These are phyloP conservation scores for Pythium oligandrum DNA, from an alignment of 352 stramenopile genomes.

Conservation along the genomic window DNA sequence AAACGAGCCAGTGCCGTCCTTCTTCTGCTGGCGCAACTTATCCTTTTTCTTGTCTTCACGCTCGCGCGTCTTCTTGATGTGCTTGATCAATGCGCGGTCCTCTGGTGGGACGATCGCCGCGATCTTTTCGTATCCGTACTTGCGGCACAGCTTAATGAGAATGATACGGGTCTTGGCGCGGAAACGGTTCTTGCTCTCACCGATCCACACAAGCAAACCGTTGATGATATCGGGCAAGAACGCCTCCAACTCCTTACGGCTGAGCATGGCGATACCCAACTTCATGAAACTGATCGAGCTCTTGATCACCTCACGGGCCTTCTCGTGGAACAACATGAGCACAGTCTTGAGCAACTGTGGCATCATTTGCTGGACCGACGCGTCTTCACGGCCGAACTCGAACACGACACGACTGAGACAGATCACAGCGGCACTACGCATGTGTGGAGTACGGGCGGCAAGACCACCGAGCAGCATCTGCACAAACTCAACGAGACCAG, in stretches of 20 bases:
- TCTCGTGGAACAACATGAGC: conserved; percentile 91
- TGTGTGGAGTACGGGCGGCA: conserved; percentile 91
- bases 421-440: conserved; percentile 94
- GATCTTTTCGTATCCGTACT: conserved; percentile 92
- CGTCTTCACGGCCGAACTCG: conserved; percentile 86
- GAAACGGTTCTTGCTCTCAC: conserved; percentile 95
- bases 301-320: conserved; percentile 95
- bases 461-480: conserved; percentile 92
- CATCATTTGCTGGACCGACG: conserved; percentile 68
- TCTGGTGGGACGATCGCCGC: conserved; percentile 86
- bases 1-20: conserved; percentile 49
- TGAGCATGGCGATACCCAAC: conserved; percentile 90
- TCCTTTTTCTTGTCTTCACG: conserved; percentile 85
- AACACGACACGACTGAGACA: conserved; percentile 94
- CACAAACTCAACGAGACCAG: conserved; percentile 86
- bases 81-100: conserved; percentile 90
- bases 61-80: conserved; percentile 95
- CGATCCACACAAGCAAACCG: conserved; percentile 90
- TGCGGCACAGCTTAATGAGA: conserved; percentile 93
- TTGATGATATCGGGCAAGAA: conserved; percentile 92
- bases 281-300: conserved; percentile 95
- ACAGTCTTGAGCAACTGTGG: conserved; percentile 90
- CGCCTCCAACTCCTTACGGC: conserved; percentile 83
- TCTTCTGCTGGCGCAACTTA: conserved; percentile 24
- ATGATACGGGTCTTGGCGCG: conserved; percentile 94